phyloP scores from a whole-genome alignment of 495 filamentous ascomycete genomes.

The Penicillium herquei region DNA sequence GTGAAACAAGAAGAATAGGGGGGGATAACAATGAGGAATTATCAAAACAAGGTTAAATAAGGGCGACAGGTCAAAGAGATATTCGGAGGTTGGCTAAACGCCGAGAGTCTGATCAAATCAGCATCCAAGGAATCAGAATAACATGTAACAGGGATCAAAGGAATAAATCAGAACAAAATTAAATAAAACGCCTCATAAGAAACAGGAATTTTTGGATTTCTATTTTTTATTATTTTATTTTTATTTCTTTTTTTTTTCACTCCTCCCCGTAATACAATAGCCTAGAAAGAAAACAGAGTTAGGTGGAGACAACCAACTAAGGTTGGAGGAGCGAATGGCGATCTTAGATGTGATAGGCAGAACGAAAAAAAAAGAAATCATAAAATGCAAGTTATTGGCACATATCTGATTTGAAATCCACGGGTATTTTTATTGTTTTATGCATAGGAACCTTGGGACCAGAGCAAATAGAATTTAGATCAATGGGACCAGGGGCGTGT shows the following conservation, averaged over 20 bases:
- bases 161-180: constrained; percentile 1
- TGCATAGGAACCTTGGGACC: constrained; percentile 24
- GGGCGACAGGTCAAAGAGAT: constrained; percentile 22
- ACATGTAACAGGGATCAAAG: constrained; percentile 4
- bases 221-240: too few species aligned
- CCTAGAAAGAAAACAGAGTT: constrained; percentile 22
- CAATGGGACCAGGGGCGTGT: not conserved
- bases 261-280: constrained; percentile 13
- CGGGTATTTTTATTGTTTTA: constrained; percentile 2
- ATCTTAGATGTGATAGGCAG: constrained; percentile 17
- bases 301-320: constrained; percentile 23
- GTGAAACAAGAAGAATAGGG: constrained; percentile 4
- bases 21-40: constrained; percentile 14
- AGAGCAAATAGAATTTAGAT: not conserved
- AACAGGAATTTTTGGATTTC: too few species aligned
- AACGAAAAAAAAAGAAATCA: constrained; percentile 4
- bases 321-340: constrained; percentile 22
- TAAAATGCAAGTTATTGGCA: constrained; percentile 6
- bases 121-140: constrained; percentile 19
- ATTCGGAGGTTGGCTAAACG: constrained; percentile 30
- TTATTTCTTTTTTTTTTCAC: not conserved
- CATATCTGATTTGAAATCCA: constrained; percentile 17
- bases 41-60: constrained; percentile 37
- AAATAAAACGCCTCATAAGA: constrained; percentile 2
- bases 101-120: constrained; percentile 12